A percentile compares a stretch with the other conserved stretches of the same genome.
Evolutionary conservation across 345 rosid species (phyloP).

Genomic region (Dipteronia dyeriana): DNA sequence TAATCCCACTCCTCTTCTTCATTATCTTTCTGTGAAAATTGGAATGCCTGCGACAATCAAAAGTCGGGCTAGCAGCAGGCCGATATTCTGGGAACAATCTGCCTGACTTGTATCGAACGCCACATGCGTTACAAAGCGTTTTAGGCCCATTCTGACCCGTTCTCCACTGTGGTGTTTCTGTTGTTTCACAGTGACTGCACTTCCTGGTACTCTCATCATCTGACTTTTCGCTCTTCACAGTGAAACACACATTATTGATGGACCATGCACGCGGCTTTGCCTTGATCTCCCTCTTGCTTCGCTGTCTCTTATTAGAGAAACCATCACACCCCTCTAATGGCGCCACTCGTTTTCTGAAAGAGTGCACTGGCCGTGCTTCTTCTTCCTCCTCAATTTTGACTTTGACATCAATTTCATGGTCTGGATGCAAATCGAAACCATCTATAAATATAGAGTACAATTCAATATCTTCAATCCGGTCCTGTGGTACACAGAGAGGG

Average conservation of each 20-base stretch:
- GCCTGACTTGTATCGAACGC: constrained; percentile 48
- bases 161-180: constrained; percentile 49
- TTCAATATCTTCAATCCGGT: no score
- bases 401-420: no score
- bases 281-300: constrained; percentile 9
- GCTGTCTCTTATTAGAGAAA: constrained; percentile 4
- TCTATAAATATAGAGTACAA: no score
- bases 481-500: no score
- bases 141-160: constrained; percentile 45
- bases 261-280: not conserved
- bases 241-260: not conserved
- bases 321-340: no score
- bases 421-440: no score
- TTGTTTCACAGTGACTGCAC: constrained; percentile 41
- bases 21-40: constrained; percentile 39
- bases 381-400: no score
- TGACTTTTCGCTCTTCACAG: not conserved
- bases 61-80: constrained; percentile 55
- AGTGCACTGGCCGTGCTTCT: no score
- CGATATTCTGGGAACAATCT: constrained; percentile 44
- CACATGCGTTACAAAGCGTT: constrained; percentile 28
- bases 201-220: not conserved
- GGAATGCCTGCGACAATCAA: constrained; percentile 36
- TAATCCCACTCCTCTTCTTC: not conserved
- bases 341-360: no score